Evolutionary conservation across 768 basidiomycete species (phyloP), one percentile per base, ranked within the genome.

Genomic region (Boletus subcaerulescens): DNA sequence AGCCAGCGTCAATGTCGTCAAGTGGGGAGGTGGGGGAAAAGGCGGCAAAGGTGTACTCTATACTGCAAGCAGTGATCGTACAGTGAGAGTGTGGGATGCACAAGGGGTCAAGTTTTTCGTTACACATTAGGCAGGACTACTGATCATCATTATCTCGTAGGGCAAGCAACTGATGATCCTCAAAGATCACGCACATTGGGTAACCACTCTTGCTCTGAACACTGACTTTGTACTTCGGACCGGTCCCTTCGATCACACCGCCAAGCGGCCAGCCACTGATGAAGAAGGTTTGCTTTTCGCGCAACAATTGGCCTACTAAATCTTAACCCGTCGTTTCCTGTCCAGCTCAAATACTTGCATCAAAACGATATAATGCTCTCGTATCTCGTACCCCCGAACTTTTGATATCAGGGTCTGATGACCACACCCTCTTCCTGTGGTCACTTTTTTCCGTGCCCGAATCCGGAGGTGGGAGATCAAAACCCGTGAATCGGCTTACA

Each of bases 121-220:
- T 24, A 17, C 39, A 18, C 36, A 17, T n/a, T 31, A 45, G 32
- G n/a, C 50, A 26, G 17, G 38, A 42, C 10, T 24, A 40, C 46
- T 63, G 47, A 54, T 50, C 20, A 46, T 47, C 17, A 54, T 50
- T 22, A 45, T 47, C 17, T 50, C 45, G n/a, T 61, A 95, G 89
- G 96, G 95, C 1, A 88, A 84, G 69, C 82, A 85, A 26, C 75
- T 98, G 36, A 81, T 95, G 63, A 86, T 87, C 0, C 75, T 98
- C 26, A 93, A 91, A 70, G 94, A 98, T 58, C 96, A 99, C 63
- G 97, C 94, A 0, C 97, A 99, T 65, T 98, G 95, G 96, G 97
- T 99, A 9, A 99, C 95, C 18, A 98, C 95, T 0, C 83, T 99
- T 42, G 86, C 97, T 4, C 78, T 98, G 51, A 96, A 94, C 71